phyloP scores from a whole-genome alignment of 306 rosid genomes.

The Malus asiatica region DNA sequence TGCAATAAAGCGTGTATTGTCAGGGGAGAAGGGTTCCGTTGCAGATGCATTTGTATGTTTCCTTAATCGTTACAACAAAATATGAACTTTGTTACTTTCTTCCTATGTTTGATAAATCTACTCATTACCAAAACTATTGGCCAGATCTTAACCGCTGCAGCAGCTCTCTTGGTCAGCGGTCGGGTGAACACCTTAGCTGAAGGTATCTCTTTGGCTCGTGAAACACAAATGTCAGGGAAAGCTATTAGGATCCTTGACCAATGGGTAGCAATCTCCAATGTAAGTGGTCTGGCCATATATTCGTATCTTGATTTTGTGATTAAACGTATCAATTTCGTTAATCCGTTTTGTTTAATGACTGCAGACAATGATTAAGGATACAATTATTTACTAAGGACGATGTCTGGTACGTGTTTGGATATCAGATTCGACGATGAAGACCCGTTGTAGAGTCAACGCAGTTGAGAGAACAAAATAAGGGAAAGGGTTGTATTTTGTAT shows the following conservation, averaged over 20 bases:
- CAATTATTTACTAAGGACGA: slow-evolving; percentile 7
- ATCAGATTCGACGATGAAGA: not conserved
- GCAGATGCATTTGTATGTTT: slow-evolving; percentile 87
- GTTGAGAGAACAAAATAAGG: not conserved
- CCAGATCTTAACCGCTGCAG: slow-evolving; percentile 84
- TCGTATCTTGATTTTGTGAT: slow-evolving; percentile 2
- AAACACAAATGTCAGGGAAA: slow-evolving; percentile 73
- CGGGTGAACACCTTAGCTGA: slow-evolving; percentile 51
- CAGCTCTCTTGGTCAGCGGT: slow-evolving; percentile 69
- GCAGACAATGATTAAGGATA: slow-evolving; percentile 41
- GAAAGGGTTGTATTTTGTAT: not conserved
- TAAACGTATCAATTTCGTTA: not conserved
- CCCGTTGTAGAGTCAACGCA: not conserved
- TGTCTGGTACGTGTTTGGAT: not conserved
- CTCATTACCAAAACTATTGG: slow-evolving; percentile 13
- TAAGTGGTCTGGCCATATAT: slow-evolving; percentile 20
- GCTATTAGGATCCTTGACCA: slow-evolving; percentile 61
- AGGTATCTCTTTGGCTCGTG: slow-evolving; percentile 67
- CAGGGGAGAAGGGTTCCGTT: slow-evolving; percentile 69
- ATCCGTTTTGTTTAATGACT: slow-evolving; percentile 1
- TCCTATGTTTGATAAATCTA: not conserved
- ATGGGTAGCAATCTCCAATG: slow-evolving; percentile 62
- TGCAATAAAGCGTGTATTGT: slow-evolving; percentile 58
- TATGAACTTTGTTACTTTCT: not conserved
- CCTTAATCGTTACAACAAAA: not conserved